These are phyloP conservation scores for Colletotrichum destructivum DNA, from an alignment of 2,329 filamentous ascomycete species.

Conservation along the genomic window DNA sequence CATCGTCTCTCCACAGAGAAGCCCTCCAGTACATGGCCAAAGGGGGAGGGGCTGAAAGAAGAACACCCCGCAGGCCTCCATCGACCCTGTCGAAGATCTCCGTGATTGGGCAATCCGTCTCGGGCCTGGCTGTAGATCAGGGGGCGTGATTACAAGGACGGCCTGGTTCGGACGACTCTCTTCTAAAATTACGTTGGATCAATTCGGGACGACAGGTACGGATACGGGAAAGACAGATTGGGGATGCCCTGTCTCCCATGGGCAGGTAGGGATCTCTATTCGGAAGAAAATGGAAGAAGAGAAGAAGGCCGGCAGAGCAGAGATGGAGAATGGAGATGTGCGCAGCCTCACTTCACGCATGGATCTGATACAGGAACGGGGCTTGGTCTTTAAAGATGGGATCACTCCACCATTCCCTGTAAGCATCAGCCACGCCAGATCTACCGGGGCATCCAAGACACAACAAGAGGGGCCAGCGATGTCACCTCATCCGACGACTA, in stretches of 20 bases:
- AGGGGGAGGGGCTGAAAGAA: background rate
- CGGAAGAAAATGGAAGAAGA: slow-evolving; percentile 6
- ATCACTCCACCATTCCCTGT: slow-evolving; percentile 23
- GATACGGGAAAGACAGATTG: slow-evolving; percentile 10
- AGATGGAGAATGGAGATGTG: slow-evolving; percentile 14
- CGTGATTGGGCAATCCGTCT: slow-evolving; percentile 17
- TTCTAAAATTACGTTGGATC: slow-evolving; percentile 17
- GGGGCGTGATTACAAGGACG: slow-evolving; percentile 37
- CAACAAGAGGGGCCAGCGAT: slow-evolving; percentile 9
- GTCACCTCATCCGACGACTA: slow-evolving; percentile 33
- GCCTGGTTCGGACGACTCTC: slow-evolving; percentile 19
- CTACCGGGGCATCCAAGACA: slow-evolving; percentile 8
- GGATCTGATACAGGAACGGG: slow-evolving; percentile 28
- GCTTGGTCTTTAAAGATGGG: slow-evolving; percentile 13
- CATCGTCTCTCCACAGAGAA: slow-evolving; percentile 27
- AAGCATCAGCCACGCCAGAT: slow-evolving; percentile 19
- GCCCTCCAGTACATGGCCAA: background rate
- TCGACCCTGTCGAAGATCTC: slow-evolving; percentile 13
- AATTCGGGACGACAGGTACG: slow-evolving; percentile 33
- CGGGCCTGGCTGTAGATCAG: slow-evolving; percentile 41
- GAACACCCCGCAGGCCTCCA: slow-evolving; percentile 16
- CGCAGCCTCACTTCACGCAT: slow-evolving; percentile 16
- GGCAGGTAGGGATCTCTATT: slow-evolving; percentile 1
- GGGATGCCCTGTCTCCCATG: slow-evolving; percentile 5
- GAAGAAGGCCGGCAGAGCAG: background rate